A percentile compares a stretch with the other conserved stretches of the same genome.
Evolutionary conservation across 73 alveolate genomes (phyloP).

Genomic region (Tetrahymena elliotti): DNA sequence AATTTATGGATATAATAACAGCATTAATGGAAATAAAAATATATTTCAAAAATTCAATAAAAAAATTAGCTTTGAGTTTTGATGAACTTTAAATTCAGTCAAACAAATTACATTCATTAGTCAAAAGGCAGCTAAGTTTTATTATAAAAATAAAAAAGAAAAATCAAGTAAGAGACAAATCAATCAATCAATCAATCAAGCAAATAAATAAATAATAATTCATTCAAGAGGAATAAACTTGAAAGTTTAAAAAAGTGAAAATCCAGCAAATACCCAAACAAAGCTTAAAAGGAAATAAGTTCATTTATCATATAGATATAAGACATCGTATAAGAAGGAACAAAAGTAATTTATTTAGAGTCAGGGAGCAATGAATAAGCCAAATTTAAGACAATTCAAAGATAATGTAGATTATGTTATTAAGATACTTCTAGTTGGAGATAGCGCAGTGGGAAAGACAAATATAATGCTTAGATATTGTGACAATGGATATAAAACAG

Average conservation of each 20-base stretch:
- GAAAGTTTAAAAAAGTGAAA: too few species aligned
- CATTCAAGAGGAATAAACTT: neutral
- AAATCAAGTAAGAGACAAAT: neutral
- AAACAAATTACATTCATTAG: too few species aligned
- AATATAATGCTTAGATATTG: slow-evolving; percentile 63
- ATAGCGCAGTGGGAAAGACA: slow-evolving; percentile 80
- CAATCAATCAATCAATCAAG: too few species aligned
- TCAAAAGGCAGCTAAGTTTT: neutral
- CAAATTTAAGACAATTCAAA: neutral
- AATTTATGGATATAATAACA: neutral
- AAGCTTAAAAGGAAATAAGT: neutral
- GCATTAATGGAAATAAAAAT: neutral
- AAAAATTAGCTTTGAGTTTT: neutral
- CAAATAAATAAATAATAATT: too few species aligned
- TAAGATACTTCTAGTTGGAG: slow-evolving; percentile 73
- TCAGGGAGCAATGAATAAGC: neutral
- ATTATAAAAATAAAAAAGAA: neutral
- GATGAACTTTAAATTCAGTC: neutral
- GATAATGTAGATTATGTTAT: neutral
- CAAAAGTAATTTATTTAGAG: neutral
- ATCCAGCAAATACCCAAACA: neutral
- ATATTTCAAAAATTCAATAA: too few species aligned
- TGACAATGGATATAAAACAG: slow-evolving; percentile 62
- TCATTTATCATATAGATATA: neutral
- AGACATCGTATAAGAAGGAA: neutral